Conservation (phyloP, 2,329 filamentous ascomycete species). For the Aureobasidium melanogenum region DNA sequence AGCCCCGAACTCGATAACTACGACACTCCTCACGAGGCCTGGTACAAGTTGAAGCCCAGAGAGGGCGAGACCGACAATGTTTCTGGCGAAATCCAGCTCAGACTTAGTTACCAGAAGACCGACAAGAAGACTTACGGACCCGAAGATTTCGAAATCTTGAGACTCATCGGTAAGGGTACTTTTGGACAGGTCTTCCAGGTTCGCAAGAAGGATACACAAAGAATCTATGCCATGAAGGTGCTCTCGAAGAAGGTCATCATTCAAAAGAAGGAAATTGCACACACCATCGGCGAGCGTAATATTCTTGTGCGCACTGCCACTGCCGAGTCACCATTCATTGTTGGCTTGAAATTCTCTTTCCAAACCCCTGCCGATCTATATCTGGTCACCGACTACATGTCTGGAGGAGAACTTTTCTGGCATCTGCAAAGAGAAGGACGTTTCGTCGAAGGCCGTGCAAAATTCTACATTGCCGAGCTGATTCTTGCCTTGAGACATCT, state of each 20-base stretch:
- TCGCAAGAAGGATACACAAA: slow-evolving; percentile 87
- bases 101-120: slow-evolving; percentile 74
- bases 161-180: slow-evolving; percentile 94
- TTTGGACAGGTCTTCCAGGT: slow-evolving; percentile 99
- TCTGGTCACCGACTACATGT: slow-evolving; percentile 99
- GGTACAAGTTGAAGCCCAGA: slow-evolving; percentile 74
- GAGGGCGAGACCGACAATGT: slow-evolving; percentile 71
- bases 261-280: slow-evolving; percentile 97
- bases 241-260: slow-evolving; percentile 99
- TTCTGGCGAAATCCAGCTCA: slow-evolving; percentile 78
- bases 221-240: slow-evolving; percentile 99
- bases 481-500: slow-evolving; percentile 92
- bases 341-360: slow-evolving; percentile 96
- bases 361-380: slow-evolving; percentile 95
- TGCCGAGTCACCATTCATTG: slow-evolving; percentile 93
- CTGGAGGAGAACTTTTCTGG: slow-evolving; percentile 96
- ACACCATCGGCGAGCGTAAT: slow-evolving; percentile 93
- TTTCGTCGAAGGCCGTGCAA: slow-evolving; percentile 88
- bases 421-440: slow-evolving; percentile 94
- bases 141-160: slow-evolving; percentile 90
- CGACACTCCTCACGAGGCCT: slow-evolving; percentile 66
- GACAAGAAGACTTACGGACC: slow-evolving; percentile 90
- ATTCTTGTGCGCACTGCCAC: slow-evolving; percentile 94
- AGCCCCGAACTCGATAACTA: slow-evolving; percentile 60
- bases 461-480: slow-evolving; percentile 97